Percentiles rank a stretch among this genome's conserved stretches.
Evolutionary conservation across 768 basidiomycete species (phyloP).

Genomic region (Cystofilobasidium ferigula): DNA sequence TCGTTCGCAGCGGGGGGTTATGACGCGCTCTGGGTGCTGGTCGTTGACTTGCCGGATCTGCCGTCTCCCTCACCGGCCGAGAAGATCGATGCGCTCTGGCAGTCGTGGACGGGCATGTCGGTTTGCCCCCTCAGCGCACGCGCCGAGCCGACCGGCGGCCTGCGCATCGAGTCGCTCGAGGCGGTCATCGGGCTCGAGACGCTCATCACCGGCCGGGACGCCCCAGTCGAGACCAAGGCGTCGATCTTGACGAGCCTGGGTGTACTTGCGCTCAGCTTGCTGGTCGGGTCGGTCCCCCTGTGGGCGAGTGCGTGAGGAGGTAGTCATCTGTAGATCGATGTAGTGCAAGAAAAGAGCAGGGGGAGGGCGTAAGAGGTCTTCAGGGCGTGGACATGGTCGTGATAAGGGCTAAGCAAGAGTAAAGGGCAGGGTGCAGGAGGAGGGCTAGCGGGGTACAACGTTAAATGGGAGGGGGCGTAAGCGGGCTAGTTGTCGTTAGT

Average conservation of each 20-base stretch:
- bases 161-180: background rate
- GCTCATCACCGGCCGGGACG: background rate
- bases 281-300: background rate
- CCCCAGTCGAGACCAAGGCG: background rate
- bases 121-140: constrained; percentile 38
- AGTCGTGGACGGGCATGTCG: constrained; percentile 38
- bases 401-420: too few relatives aligned
- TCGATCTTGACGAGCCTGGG: background rate
- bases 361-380: too few relatives aligned
- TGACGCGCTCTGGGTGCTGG: constrained; percentile 89
- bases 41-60: constrained; percentile 47
- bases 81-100: constrained; percentile 37
- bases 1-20: constrained; percentile 74
- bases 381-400: too few relatives aligned
- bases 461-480: too few relatives aligned
- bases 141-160: constrained; percentile 22
- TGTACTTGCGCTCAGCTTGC: background rate
- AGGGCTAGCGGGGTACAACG: too few relatives aligned
- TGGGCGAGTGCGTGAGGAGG: background rate
- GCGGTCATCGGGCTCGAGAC: constrained; percentile 6
- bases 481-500: too few relatives aligned
- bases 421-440: too few relatives aligned
- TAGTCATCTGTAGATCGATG: too few relatives aligned
- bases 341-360: background rate
- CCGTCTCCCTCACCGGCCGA: constrained; percentile 41